Evolutionary conservation across 306 rosid genomes (phyloP).

Genomic region (Geum urbanum): DNA sequence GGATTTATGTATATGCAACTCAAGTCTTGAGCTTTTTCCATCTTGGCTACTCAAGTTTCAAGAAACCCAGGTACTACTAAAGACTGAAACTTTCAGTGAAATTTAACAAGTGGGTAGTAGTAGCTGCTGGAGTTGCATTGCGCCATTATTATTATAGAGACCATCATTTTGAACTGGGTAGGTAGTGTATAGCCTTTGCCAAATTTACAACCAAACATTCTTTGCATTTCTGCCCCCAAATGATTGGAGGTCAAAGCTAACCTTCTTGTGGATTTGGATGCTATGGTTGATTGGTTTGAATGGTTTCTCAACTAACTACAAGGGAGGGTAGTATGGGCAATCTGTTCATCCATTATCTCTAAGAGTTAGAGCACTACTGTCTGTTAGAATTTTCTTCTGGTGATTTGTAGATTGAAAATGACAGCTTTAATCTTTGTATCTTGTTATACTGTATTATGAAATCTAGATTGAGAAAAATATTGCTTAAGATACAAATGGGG

Average conservation of each 20-base stretch:
- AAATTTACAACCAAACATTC: not conserved
- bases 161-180: not conserved
- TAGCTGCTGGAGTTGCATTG: not conserved
- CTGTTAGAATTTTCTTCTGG: not conserved
- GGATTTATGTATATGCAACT: conserved; percentile 48
- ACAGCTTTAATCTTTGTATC: not conserved
- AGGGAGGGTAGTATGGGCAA: not conserved
- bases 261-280: conserved; percentile 2
- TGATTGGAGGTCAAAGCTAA: conserved; percentile 7
- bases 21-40: conserved; percentile 24
- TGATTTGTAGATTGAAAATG: not conserved
- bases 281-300: not conserved
- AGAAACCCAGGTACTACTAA: not conserved
- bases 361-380: not conserved
- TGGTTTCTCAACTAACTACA: not conserved
- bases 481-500: too few relatives aligned
- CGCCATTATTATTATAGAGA: not conserved
- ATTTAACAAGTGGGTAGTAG: not conserved
- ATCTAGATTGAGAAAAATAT: too few relatives aligned
- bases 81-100: not conserved
- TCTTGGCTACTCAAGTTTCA: not conserved
- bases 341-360: not conserved
- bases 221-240: not conserved
- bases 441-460: not conserved
- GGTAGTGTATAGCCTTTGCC: not conserved